phyloP scores from a whole-genome alignment of 306 rosid genomes.

The Urtica urens region DNA sequence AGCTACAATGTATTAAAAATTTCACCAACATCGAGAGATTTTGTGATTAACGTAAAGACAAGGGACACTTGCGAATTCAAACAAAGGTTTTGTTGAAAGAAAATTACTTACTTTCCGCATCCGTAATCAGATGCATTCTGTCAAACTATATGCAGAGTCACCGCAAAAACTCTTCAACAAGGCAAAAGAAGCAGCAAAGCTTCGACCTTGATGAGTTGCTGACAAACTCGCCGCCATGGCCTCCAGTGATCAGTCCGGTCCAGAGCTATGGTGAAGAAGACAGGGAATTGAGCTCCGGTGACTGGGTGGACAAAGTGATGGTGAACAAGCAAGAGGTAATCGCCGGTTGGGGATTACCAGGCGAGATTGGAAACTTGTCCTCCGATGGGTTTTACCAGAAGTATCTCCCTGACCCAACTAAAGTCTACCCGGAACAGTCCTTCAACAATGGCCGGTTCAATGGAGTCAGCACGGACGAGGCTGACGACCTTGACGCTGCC shows the following conservation, averaged over 20 bases:
- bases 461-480: conserved; percentile 51
- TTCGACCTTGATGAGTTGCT: conserved; percentile 75
- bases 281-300: conserved; percentile 51
- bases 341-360: conserved; percentile 28
- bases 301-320: conserved; percentile 98
- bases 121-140: too few relatives aligned
- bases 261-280: conserved; percentile 63
- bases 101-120: too few relatives aligned
- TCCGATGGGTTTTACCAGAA: conserved; percentile 69
- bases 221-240: conserved; percentile 84
- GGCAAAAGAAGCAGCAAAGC: conserved; percentile 58
- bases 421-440: conserved; percentile 47
- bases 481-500: conserved; percentile 79
- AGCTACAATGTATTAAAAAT: too few relatives aligned
- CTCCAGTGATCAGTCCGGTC: conserved; percentile 55
- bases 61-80: too few relatives aligned
- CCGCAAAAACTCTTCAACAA: conserved; percentile 29
- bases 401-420: conserved; percentile 74
- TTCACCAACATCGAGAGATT: too few relatives aligned
- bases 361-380: conserved; percentile 45
- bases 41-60: too few relatives aligned
- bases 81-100: too few relatives aligned
- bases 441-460: conserved; percentile 47
- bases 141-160: conserved; percentile 56
- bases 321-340: conserved; percentile 76